Evolutionary conservation across 306 rosid species (phyloP), one percentile per base, ranked within the genome.

Genomic region (Vigna mungo): DNA sequence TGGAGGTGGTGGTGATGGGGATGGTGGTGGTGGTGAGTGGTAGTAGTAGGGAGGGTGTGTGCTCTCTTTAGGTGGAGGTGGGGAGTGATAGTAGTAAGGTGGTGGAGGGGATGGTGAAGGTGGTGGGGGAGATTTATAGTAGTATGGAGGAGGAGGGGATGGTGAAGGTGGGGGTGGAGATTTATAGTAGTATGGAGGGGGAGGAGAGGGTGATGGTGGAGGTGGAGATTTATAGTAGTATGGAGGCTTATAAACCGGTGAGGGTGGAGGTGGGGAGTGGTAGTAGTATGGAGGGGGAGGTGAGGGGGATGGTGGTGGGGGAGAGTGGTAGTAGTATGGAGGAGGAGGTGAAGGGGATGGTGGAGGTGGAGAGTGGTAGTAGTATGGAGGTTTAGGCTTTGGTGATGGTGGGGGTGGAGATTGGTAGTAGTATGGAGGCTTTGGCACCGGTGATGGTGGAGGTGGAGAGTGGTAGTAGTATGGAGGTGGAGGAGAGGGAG

Each of bases 391-490:
- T 0, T n/a, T 7, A 0, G 80, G 80, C 0, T 14, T 1, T 0
- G 83, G 83, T 41, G 83, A 65, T 44, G 86, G 86, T 3, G 87
- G 87, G 0, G 87, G 87, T 1, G 87, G 87, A 1, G 87, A 84
- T 0, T 75, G 43, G 39, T 84, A 83, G 0, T 62, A 23, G 18
- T 58, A 59, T 15, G 83, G 76, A 88, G 0, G 65, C 21, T 20
- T 20, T 20, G 21, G 21, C 21, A 20, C 21, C 21, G 21, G 21
- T 20, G 21, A 20, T 20, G 89, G 91, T 6, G 91, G 91, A 0
- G 91, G 91, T 0, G 91, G 91, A 0, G 85, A 75, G 0, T 74
- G 77, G 59, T 88, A 88, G 0, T 70, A 48, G 55, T 86, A 86
- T 0, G 82, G 76, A 0, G 87, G 82, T 0, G 55, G 48, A 4